Evolutionary conservation across 345 rosid species (phyloP).

Genomic region (Conringia planisiliqua): DNA sequence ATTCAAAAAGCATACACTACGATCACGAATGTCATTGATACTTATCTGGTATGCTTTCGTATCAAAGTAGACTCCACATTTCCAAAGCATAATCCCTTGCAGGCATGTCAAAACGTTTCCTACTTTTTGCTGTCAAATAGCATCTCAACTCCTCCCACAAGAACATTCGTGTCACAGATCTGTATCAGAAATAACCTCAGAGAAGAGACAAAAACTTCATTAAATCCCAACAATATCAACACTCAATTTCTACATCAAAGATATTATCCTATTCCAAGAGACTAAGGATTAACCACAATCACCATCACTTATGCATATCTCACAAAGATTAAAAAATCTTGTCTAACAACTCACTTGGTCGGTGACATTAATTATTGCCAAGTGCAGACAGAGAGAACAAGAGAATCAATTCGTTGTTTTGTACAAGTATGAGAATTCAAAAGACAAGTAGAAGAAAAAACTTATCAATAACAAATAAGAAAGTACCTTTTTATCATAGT

Average conservation of each 20-base stretch:
- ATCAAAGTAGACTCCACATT: no score
- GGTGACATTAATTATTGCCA: conserved; percentile 68
- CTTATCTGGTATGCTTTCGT: conserved; percentile 58
- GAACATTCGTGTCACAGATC: no score
- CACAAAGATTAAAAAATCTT: conserved; percentile 10
- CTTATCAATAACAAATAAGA: conserved; percentile 47
- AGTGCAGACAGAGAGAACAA: neutral
- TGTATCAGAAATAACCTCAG: no score
- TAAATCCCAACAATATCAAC: neutral
- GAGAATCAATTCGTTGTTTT: neutral
- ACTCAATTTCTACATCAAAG: no score
- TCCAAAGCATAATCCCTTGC: no score
- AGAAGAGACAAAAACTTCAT: neutral
- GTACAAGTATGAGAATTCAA: neutral
- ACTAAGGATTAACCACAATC: no score
- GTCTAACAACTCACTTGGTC: conserved; percentile 54
- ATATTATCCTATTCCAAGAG: no score
- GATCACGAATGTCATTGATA: conserved; percentile 47
- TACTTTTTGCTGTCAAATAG: no score
- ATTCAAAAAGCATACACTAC: no score
- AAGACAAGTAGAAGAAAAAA: neutral
- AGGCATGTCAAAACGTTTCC: no score
- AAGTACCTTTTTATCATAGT: conserved; percentile 33
- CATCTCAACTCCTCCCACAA: no score
- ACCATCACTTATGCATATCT: no score